These are phyloP conservation scores for Pythium scleroteichum DNA, from an alignment of 352 stramenopile species.

Conservation along the genomic window DNA sequence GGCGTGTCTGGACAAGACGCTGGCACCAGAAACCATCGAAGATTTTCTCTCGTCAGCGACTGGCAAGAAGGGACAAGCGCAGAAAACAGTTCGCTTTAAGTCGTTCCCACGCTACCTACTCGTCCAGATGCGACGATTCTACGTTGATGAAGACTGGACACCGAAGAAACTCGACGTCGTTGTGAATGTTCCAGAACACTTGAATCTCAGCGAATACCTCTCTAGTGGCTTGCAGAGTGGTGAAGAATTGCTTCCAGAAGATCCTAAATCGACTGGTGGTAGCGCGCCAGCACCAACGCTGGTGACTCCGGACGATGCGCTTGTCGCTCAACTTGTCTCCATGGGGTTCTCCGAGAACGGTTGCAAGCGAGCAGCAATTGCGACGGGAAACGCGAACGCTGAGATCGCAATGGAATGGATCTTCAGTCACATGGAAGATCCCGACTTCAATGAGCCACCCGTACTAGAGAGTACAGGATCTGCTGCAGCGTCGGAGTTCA, in stretches of 20 bases:
- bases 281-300: conserved; percentile 9
- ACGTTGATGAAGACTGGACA: conserved; percentile 95
- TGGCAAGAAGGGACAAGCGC: conserved; percentile 70
- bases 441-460: conserved; percentile 94
- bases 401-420: conserved; percentile 98
- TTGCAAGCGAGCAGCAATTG: conserved; percentile 95
- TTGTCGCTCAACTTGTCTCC: conserved; percentile 94
- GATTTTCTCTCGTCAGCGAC: conserved; percentile 84
- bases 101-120: conserved; percentile 97
- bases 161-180: conserved; percentile 98
- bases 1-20: conserved; percentile 93
- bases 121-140: conserved; percentile 97
- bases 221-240: conserved; percentile 75
- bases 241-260: conserved; percentile 90
- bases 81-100: conserved; percentile 86
- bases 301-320: conserved; percentile 83
- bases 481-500: conserved; percentile 64
- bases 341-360: conserved; percentile 99
- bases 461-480: conserved; percentile 8
- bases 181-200: conserved; percentile 93
- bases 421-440: conserved; percentile 97
- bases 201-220: conserved; percentile 86
- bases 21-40: conserved; percentile 91
- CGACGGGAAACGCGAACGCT: conserved; percentile 87
- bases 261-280: conserved; percentile 17